Percentiles rank a stretch among this genome's conserved stretches.
These are phyloP conservation scores for Salvia hispanica DNA, from an alignment of 257 asterid genomes.

Conservation along the genomic window DNA sequence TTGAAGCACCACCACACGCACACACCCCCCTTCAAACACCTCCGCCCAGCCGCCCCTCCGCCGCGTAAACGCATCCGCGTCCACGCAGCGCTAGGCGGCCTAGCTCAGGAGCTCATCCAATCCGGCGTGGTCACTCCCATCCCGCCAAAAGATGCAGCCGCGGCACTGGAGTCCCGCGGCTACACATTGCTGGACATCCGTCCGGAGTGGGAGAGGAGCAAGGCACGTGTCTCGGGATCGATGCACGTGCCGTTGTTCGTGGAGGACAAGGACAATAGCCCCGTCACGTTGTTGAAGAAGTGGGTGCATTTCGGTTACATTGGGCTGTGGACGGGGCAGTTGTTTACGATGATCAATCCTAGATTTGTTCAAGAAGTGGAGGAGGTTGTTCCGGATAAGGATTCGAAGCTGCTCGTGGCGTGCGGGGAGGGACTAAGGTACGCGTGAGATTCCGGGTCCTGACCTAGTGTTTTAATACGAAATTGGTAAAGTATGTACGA, in stretches of 20 bases:
- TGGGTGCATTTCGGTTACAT: conserved; percentile 97
- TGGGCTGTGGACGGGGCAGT: conserved; percentile 94
- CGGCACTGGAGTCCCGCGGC: conserved; percentile 62
- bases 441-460: too few relatives aligned
- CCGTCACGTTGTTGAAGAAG: conserved; percentile 70
- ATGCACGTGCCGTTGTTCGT: conserved; percentile 85
- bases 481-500: too few relatives aligned
- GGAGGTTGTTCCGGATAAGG: conserved; percentile 60
- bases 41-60: conserved; percentile 39
- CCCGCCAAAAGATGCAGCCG: conserved; percentile 70
- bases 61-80: conserved; percentile 42
- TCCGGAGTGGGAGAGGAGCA: conserved; percentile 86
- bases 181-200: conserved; percentile 79
- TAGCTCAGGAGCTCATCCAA: conserved; percentile 67
- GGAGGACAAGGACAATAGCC: conserved; percentile 75
- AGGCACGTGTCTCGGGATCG: conserved; percentile 79
- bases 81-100: conserved; percentile 53
- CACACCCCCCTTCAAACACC: conserved; percentile 40
- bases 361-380: conserved; percentile 59
- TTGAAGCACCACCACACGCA: conserved; percentile 58
- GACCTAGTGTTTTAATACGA: too few relatives aligned
- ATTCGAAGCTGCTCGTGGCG: conserved; percentile 75
- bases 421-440: conserved; percentile 95
- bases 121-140: conserved; percentile 75
- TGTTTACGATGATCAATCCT: conserved; percentile 71